phyloP scores from a whole-genome alignment of 2,329 filamentous ascomycete species.

The Laburnicola sp. region DNA sequence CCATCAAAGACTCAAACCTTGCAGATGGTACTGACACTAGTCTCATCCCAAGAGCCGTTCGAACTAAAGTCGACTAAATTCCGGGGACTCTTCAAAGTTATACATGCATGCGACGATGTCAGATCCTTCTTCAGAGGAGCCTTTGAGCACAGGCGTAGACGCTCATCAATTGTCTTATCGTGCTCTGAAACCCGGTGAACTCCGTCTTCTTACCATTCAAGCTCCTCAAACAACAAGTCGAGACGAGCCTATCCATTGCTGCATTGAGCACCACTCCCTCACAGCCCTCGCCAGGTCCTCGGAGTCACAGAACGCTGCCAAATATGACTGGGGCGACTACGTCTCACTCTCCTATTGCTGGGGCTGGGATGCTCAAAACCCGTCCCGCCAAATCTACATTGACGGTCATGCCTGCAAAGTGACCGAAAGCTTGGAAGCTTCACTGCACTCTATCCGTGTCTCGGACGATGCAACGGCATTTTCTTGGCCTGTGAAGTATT shows the following conservation, averaged over 20 bases:
- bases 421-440: conserved; percentile 8
- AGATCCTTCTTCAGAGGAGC: neutral
- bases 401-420: conserved; percentile 1
- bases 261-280: neutral
- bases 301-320: neutral
- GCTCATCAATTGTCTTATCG: neutral
- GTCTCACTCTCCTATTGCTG: conserved; percentile 7
- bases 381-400: neutral
- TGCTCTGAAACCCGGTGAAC: neutral
- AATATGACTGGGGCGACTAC: conserved; percentile 8
- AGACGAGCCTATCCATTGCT: conserved; percentile 4
- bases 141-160: neutral
- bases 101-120: neutral
- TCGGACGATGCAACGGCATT: neutral
- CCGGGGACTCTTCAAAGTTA: no score
- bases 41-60: no score
- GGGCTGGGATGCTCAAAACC: neutral
- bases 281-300: neutral
- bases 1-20: no score
- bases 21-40: no score
- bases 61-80: no score
- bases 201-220: conserved; percentile 4
- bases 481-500: neutral
- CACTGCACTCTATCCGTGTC: neutral
- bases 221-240: neutral